Conservation (phyloP, 805 yeast genomes). For the Metschnikowia gruessii region DNA sequence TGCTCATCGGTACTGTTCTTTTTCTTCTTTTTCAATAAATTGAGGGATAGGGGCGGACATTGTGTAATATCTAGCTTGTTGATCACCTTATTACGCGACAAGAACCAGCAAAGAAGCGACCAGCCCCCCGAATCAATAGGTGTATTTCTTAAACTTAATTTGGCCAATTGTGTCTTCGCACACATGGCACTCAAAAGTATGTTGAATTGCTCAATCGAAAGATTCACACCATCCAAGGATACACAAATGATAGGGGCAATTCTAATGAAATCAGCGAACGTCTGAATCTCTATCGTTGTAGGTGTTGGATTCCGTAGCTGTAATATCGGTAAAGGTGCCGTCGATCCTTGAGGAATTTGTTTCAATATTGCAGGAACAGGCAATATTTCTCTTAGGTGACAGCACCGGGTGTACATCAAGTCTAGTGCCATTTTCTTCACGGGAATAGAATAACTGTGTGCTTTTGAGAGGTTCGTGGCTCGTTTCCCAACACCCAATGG, state of each 20-base stretch:
- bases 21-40: constrained; percentile 35
- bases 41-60: constrained; percentile 48
- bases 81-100: constrained; percentile 58
- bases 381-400: constrained; percentile 85
- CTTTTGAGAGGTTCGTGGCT: too few relatives aligned
- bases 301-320: constrained; percentile 86
- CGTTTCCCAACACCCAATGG: too few relatives aligned
- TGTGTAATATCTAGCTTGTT: constrained; percentile 70
- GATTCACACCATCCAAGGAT: constrained; percentile 72
- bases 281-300: constrained; percentile 79
- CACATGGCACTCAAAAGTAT: constrained; percentile 68
- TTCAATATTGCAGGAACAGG: constrained; percentile 89
- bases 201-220: constrained; percentile 74
- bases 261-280: constrained; percentile 84
- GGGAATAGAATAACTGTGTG: constrained; percentile 28
- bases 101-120: constrained; percentile 73
- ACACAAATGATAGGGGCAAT: constrained; percentile 79
- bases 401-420: constrained; percentile 83
- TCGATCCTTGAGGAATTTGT: constrained; percentile 74
- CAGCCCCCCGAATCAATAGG: constrained; percentile 72
- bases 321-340: constrained; percentile 68
- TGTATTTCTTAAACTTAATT: constrained; percentile 75
- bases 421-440: constrained; percentile 55
- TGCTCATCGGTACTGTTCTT: constrained; percentile 27
- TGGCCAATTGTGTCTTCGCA: constrained; percentile 63